phyloP scores from a whole-genome alignment of 192 early-diverging fungal species.

The Dissophora globulifera region DNA sequence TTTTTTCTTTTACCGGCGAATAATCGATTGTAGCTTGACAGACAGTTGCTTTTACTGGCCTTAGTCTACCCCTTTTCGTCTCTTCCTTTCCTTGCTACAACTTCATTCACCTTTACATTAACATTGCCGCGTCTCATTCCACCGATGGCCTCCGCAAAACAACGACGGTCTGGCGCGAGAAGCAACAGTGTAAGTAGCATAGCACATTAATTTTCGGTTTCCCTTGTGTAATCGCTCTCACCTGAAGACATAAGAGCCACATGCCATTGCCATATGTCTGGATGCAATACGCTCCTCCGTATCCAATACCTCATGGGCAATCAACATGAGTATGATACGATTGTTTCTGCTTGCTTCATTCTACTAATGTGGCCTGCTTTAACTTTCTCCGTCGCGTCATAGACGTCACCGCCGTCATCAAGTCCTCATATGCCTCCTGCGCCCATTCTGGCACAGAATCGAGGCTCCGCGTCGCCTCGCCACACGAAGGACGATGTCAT shows the following conservation, averaged over 20 bases:
- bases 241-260: too few relatives aligned
- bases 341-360: too few relatives aligned
- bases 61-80: background rate
- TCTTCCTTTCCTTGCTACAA: background rate
- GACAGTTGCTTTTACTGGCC: too few relatives aligned
- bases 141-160: conserved; percentile 3
- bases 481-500: conserved; percentile 15
- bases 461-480: conserved; percentile 15
- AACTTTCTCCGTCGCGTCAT: too few relatives aligned
- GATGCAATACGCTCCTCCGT: too few relatives aligned
- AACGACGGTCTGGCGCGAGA: conserved; percentile 1
- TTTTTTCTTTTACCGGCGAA: background rate
- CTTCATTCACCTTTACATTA: background rate
- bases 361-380: too few relatives aligned
- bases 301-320: too few relatives aligned
- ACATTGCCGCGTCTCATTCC: background rate
- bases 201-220: background rate
- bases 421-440: conserved; percentile 41
- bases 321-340: too few relatives aligned
- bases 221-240: too few relatives aligned
- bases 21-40: too few relatives aligned
- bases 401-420: conserved; percentile 20
- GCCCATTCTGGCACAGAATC: conserved; percentile 15
- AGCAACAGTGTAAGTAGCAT: conserved; percentile 16
- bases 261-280: too few relatives aligned